Conservation (phyloP, 1,284 basidiomycete genomes). For the Xerocomus tenax region DNA sequence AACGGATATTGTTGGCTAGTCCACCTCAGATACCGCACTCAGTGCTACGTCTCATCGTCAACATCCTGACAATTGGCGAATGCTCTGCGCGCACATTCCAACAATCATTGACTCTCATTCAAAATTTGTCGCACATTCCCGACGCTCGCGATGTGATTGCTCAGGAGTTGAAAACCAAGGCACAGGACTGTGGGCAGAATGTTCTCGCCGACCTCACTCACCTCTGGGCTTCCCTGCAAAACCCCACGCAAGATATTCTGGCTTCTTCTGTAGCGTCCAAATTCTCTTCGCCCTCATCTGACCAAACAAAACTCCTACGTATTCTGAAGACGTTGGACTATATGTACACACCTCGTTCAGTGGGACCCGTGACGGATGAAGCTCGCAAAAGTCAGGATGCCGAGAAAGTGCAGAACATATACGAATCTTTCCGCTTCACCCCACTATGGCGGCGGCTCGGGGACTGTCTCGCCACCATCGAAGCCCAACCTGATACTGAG, state of each 20-base stretch:
- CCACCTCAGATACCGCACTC: conserved; percentile 77
- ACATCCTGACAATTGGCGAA: conserved; percentile 88
- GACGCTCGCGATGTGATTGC: conserved; percentile 83
- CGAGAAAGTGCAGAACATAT: conserved; percentile 77
- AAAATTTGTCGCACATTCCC: conserved; percentile 79
- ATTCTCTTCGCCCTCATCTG: conserved; percentile 86
- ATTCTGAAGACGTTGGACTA: conserved; percentile 94
- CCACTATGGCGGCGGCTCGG: conserved; percentile 80
- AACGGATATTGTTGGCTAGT: conserved; percentile 57
- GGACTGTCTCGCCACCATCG: conserved; percentile 75
- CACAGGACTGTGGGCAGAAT: conserved; percentile 75
- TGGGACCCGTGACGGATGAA: conserved; percentile 35
- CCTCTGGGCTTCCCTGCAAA: conserved; percentile 56
- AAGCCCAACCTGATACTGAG: conserved; percentile 71
- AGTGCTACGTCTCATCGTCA: conserved; percentile 81
- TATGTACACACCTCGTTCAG: conserved; percentile 71
- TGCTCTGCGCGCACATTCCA: conserved; percentile 93
- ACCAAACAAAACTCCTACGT: conserved; percentile 86
- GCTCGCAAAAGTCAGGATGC: conserved; percentile 47
- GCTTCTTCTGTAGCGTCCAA: conserved; percentile 69
- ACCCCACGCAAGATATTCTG: conserved; percentile 46
- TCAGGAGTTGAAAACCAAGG: conserved; percentile 74
- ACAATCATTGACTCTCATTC: conserved; percentile 81
- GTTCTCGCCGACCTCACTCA: conserved; percentile 72
- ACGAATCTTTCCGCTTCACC: conserved; percentile 81